Evolutionary conservation across 352 stramenopile species (phyloP).

Genomic region (Hyaloperonospora brassicae): DNA sequence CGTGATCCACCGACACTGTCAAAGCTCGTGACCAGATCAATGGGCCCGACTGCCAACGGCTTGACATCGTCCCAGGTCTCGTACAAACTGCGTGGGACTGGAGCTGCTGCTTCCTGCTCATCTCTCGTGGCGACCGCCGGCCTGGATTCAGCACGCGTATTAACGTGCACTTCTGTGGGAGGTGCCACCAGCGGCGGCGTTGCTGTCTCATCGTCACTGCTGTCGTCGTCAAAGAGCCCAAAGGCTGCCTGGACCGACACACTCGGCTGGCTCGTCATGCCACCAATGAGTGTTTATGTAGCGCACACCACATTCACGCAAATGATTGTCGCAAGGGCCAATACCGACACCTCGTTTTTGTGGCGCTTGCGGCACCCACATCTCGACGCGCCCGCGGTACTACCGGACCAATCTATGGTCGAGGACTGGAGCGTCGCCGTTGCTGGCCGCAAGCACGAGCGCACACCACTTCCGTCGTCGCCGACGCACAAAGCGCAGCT

Average conservation of each 20-base stretch:
- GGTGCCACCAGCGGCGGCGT: conserved; percentile 8
- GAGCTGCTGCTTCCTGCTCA: conserved; percentile 2
- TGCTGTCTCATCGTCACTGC: conserved; percentile 44
- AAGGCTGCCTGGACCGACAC: conserved; percentile 61
- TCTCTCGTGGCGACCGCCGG: conserved; percentile 3
- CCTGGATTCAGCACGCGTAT: conserved; percentile 2
- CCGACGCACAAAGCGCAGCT: not conserved
- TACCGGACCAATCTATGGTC: conserved; percentile 1
- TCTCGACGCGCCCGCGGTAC: not conserved
- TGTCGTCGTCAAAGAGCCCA: conserved; percentile 78
- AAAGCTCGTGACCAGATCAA: conserved; percentile 55
- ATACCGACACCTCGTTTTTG: conserved; percentile 22
- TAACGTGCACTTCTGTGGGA: conserved; percentile 23
- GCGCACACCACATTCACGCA: not conserved
- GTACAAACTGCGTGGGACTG: conserved; percentile 36
- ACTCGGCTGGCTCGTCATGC: conserved; percentile 28
- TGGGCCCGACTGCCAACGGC: conserved; percentile 76
- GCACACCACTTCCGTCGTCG: not conserved
- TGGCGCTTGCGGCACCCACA: not conserved
- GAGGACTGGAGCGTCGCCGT: conserved; percentile 13
- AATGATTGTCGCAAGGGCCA: not conserved
- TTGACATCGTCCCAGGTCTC: conserved; percentile 66
- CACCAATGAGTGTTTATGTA: not conserved
- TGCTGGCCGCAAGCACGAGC: conserved; percentile 6
- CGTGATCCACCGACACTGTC: conserved; percentile 65